A percentile compares a stretch with the other conserved stretches of the same genome.
Conservation (phyloP, 352 stramenopile species). For the Phytopythium chamaehyphon region DNA sequence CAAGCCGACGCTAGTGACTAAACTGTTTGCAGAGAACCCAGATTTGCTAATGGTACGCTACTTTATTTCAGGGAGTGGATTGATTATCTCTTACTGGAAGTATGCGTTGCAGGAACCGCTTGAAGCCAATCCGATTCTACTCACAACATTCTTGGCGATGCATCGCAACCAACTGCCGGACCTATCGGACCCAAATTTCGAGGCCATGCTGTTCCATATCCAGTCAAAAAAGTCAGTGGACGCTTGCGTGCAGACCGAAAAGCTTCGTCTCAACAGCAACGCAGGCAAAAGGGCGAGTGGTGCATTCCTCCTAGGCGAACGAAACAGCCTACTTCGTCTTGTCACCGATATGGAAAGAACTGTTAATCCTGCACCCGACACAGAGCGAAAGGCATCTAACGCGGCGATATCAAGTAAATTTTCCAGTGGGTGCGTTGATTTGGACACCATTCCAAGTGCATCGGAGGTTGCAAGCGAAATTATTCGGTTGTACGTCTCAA, state of each 20-base stretch:
- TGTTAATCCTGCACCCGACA: too few relatives aligned
- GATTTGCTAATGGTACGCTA: constrained; percentile 53
- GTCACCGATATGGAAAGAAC: neutral
- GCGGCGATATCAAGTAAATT: neutral
- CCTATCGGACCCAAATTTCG: constrained; percentile 47
- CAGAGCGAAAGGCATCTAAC: neutral
- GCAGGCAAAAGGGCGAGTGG: neutral
- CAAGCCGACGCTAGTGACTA: constrained; percentile 50
- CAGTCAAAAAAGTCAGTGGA: constrained; percentile 37
- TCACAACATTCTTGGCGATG: constrained; percentile 60
- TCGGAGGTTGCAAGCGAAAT: constrained; percentile 51
- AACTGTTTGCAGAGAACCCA: constrained; percentile 59
- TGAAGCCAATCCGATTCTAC: constrained; percentile 63
- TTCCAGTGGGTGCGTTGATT: constrained; percentile 8
- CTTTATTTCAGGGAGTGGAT: too few relatives aligned
- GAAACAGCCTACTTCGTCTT: neutral
- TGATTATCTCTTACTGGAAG: too few relatives aligned
- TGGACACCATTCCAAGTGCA: constrained; percentile 14
- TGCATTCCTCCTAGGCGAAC: neutral
- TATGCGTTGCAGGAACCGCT: constrained; percentile 44
- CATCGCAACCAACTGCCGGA: constrained; percentile 59
- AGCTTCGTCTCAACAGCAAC: neutral
- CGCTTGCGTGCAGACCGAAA: constrained; percentile 30
- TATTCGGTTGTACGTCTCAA: constrained; percentile 56
- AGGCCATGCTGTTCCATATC: constrained; percentile 48